Evolutionary conservation across 2,329 filamentous ascomycete species (phyloP), one percentile per base, ranked within the genome.

Genomic region (Colletotrichum echinochloae): DNA sequence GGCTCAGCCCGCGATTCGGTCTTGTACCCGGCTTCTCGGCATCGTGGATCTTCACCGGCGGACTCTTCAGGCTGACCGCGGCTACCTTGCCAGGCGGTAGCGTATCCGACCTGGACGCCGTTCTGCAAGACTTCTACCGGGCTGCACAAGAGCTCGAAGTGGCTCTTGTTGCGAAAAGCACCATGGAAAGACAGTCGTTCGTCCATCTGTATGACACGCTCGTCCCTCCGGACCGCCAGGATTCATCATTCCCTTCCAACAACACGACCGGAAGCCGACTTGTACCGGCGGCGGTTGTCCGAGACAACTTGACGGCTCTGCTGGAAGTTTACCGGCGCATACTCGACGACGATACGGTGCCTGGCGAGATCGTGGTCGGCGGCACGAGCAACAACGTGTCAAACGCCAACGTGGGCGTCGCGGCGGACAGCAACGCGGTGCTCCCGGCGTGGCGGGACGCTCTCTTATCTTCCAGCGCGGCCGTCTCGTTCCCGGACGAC

Each of bases 361-460:
- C 23, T 52, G 49, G 49, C 23, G 23, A 52, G 23, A 26, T 52
- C 49, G 23, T 26, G 23, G 23, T 52, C 23, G 49, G 49, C 23
- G 23, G 49, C 49, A 52, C 23, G 23, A 33, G 23, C 49, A 52
- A 26, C 49, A 52, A 52, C 28, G 49, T 52, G 12, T 26, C 23
- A 8, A 52, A 2, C n/a, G 49, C 23, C 28, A 26, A 26, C n/a
- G 39, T 41, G 39, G 39, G 39, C 35, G 26, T 56, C 52, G 28
- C 11, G 74, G 72, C 26, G 14, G 64, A 71, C 59, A 74, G 76
- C 52, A 82, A 80, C 23, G 78, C 81, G 9, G 76, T 80, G n/a
- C 80, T 81, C 57, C 84, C 83, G 1, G 84, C 83, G 0, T 87
- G 84, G 84, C 78, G 85, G 26, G 78, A 79, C 1, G 79, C 80